Base-by-base conservation (phyloP, 2,329 filamentous ascomycete species). In the Colletotrichum simmondsii region DNA sequence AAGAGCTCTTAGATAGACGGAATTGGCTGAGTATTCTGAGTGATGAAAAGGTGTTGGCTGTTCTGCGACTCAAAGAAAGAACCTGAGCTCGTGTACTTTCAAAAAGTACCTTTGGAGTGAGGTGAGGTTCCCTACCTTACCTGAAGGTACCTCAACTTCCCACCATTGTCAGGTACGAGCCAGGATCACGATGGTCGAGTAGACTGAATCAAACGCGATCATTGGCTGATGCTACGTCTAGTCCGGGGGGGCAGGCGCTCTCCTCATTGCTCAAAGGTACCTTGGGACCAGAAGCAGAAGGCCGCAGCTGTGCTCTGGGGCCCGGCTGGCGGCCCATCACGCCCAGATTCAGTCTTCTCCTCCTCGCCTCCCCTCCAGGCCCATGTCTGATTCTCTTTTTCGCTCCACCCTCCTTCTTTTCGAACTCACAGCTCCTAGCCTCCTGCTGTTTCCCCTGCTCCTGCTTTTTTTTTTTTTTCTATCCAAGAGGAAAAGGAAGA, bases 371-470 rank as follows among this genome's bases (percentile, higher is more conserved):
- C 42, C 22, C 8, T 37, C 30, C 46, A 60, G 26, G 24, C 32
- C 58, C 49, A 49, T 68, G 42, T 57, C 58, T 30, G 12, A 52
- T 49, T 35, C 37, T 69, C 53, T 68, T 53, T 68, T 65, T 14
- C 65, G 53, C 62, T 73, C 49, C 57, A 59, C 30, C 54, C 11
- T 53, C 59, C 52, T n/a, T 58, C 49, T 61, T 65, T 35, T 54
- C 16, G 42, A 49, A 49, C 19, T 49, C 42, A 49, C 8, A 49
- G 42, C 42, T 49, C 42, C 32, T 35, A 35, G 32, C 32, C 32
- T 35, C 11, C 42, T 49, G 42, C 7, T 49, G 42, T 35, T 52
- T 65, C 30, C 32, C 26, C 22, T 32, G 46, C 46, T 53, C 26
- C 22, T 26, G 22, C 26, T 53, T 19, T 6, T 14, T 62, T 30